Percentiles rank a stretch among this genome's conserved stretches.
Evolutionary conservation across 768 basidiomycete genomes (phyloP).

Genomic region (Suillus tomentosus): DNA sequence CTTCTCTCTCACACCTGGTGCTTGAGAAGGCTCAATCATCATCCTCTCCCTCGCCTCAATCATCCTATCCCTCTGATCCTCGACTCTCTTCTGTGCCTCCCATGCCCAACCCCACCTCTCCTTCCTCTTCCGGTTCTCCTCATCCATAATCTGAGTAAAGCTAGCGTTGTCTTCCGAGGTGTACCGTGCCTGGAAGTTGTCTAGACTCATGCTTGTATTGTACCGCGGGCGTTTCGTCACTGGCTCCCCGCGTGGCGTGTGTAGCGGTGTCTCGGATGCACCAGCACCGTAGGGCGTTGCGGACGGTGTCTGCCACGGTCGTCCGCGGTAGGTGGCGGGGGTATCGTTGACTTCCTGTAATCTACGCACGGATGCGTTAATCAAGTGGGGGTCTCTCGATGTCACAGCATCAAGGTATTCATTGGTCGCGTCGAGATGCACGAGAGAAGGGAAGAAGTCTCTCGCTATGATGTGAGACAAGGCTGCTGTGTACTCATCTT

Average conservation of each 20-base stretch:
- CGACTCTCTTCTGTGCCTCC: constrained; percentile 85
- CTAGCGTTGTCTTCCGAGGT: constrained; percentile 98
- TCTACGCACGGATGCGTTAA: constrained; percentile 72
- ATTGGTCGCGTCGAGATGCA: constrained; percentile 87
- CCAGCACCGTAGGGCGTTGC: constrained; percentile 66
- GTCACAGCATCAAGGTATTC: constrained; percentile 80
- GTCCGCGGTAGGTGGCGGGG: constrained; percentile 41
- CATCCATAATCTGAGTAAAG: constrained; percentile 88
- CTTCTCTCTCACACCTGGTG: constrained; percentile 66
- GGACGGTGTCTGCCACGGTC: constrained; percentile 47
- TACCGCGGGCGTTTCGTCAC: constrained; percentile 59
- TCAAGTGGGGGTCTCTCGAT: constrained; percentile 74
- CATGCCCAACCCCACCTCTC: constrained; percentile 92
- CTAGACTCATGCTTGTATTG: constrained; percentile 67
- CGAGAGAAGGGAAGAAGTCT: constrained; percentile 96
- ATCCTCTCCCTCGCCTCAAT: constrained; percentile 68
- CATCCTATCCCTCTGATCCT: constrained; percentile 63
- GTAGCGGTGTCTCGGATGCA: constrained; percentile 68
- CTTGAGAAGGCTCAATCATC: constrained; percentile 67
- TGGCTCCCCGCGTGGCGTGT: constrained; percentile 45
- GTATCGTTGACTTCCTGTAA: constrained; percentile 65
- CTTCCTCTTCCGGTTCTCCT: constrained; percentile 82
- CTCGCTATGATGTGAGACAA: constrained; percentile 92
- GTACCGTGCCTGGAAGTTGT: constrained; percentile 86
- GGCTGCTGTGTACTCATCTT: constrained; percentile 93